Base-by-base conservation (phyloP, 2,329 filamentous ascomycete species). In the Phaeosphaeriaceae sp. region DNA sequence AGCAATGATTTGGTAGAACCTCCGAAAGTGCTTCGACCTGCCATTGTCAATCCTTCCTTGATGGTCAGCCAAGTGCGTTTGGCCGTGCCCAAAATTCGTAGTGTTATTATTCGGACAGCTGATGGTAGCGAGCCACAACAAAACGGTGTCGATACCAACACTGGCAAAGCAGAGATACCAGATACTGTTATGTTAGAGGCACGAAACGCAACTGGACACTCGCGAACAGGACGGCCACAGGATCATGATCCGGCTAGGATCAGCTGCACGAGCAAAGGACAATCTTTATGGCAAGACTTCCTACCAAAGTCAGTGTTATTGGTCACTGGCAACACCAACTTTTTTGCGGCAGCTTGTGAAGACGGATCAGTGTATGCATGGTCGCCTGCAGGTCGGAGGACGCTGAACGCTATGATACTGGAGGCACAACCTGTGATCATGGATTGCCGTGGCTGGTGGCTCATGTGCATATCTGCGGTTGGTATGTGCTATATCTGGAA, bases 401-500 rank as follows among this genome's bases (percentile, higher is more conserved):
- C 96, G 17, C 79, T 96, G 46, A 96, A 90, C 64, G 87, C 92
- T 4, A 81, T 97, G 57, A 83, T 97, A 5, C 77, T 97, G 13
- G 94, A 99, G 75, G 87, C 93, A 2, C 92, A 97, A 64, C 90
- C 94, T 0, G 92, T 97, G 26, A 94, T 99, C 48, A 81, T 99
- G 20, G 94, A 97, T 70, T 93, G 89, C 64, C 85, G 92, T 47
- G 90, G 89, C 9, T 89, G 89, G 76, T 97, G 90, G 89, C 77
- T 99, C 4, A 80, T 99, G 42, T 93, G 89, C 67, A 88, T 99
- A 56, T 93, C 91, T 3, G 88, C 93, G 1, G 88, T 90, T 3
- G 94, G 94, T 4, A 84, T 93, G 74, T 94, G 88, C 62, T 87
- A 97, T 71, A 90, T 99, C 34, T 99, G 93, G 92, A 93, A 97